phyloP scores from a whole-genome alignment of 2,329 filamentous ascomycete genomes.

The Hypoxylon sp. region DNA sequence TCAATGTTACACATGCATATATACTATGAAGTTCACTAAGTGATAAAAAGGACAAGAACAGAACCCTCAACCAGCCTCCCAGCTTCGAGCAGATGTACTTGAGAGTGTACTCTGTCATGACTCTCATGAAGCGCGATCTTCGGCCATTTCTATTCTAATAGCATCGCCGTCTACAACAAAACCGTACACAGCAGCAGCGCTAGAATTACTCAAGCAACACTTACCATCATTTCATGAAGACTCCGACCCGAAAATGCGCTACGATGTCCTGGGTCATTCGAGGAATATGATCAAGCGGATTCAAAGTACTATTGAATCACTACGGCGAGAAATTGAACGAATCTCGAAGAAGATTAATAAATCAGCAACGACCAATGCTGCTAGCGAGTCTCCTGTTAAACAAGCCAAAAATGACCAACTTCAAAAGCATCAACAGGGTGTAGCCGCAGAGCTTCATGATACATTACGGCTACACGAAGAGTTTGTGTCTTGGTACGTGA shows the following conservation, averaged over 20 bases:
- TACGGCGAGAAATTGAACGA: conserved; percentile 58
- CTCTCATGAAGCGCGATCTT: conserved; percentile 77
- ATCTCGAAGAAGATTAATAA: conserved; percentile 55
- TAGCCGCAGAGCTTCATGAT: conserved; percentile 50
- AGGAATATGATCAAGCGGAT: conserved; percentile 84
- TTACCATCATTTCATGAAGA: conserved; percentile 84
- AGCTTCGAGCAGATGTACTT: conserved; percentile 62
- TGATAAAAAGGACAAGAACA: conserved; percentile 37
- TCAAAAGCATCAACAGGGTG: conserved; percentile 28
- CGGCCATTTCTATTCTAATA: conserved; percentile 86
- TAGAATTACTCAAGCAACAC: conserved; percentile 75
- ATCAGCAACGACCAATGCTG: conserved; percentile 13
- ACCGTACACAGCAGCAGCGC: conserved; percentile 74
- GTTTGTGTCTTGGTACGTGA: conserved; percentile 82
- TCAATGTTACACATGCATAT: conserved; percentile 39
- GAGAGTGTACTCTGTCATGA: conserved; percentile 69
- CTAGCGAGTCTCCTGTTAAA: not conserved
- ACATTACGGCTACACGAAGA: conserved; percentile 67
- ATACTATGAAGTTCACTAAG: conserved; percentile 31
- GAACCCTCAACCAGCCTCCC: conserved; percentile 51
- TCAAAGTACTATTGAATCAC: conserved; percentile 73
- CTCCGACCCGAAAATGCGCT: conserved; percentile 86
- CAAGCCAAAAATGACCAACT: conserved; percentile 22
- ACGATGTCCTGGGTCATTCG: conserved; percentile 82
- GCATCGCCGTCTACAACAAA: conserved; percentile 81